phyloP scores from a whole-genome alignment of 306 rosid genomes.

The Potentilla sterilis region DNA sequence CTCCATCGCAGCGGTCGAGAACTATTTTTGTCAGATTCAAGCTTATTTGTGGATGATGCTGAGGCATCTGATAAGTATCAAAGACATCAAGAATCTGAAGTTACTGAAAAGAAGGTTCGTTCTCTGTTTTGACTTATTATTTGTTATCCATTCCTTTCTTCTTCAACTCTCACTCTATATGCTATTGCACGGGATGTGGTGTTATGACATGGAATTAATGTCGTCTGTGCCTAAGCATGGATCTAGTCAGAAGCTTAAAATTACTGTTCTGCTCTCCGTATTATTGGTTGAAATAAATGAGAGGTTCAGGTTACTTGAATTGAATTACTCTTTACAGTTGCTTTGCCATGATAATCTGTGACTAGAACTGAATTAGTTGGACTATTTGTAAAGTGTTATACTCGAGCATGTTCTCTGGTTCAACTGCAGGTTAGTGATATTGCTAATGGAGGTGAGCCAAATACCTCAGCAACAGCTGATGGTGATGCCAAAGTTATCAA shows the following conservation, averaged over 20 bases:
- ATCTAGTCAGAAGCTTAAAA: not conserved
- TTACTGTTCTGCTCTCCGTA: not conserved
- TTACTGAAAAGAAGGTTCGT: constrained; percentile 45
- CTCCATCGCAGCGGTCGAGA: constrained; percentile 47
- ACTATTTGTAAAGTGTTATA: not conserved
- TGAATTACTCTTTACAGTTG: not conserved
- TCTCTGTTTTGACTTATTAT: constrained; percentile 5
- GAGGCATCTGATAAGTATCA: constrained; percentile 80
- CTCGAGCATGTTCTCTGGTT: not conserved
- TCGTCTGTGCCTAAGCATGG: not conserved
- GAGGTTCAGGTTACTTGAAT: not conserved
- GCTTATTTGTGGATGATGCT: constrained; percentile 89
- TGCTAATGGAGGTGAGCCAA: constrained; percentile 19
- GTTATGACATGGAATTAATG: not conserved
- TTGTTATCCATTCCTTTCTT: not conserved
- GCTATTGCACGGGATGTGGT: not conserved
- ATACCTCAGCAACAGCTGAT: constrained; percentile 37
- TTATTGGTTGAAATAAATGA: not conserved
- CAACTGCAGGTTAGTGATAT: constrained; percentile 7
- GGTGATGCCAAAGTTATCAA: constrained; percentile 22
- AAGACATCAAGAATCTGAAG: constrained; percentile 55
- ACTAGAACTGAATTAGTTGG: not conserved
- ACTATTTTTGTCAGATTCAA: constrained; percentile 87
- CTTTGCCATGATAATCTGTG: not conserved
- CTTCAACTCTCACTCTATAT: not conserved